A percentile compares a stretch with the other conserved stretches of the same genome.
Evolutionary conservation across 371 early-diverging fungal species (phyloP).

Genomic region (Syncephalastrum monosporum): DNA sequence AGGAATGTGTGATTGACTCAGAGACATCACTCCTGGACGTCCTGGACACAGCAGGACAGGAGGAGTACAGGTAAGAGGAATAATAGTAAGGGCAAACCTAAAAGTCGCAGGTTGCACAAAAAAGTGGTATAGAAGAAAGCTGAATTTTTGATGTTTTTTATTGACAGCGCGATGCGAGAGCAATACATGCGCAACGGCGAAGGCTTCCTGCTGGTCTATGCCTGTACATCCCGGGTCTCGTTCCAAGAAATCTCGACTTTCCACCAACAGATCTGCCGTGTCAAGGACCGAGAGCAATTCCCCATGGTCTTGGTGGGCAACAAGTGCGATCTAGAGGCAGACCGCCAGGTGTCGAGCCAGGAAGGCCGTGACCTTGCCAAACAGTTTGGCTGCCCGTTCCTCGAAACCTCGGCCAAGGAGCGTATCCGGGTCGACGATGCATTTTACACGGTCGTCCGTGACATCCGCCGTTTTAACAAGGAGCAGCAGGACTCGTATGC

Average conservation of each 20-base stretch:
- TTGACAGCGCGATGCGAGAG: slow-evolving; percentile 68
- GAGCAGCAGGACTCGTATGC: slow-evolving; percentile 29
- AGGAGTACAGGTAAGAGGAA: slow-evolving; percentile 73
- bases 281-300: slow-evolving; percentile 80
- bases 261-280: slow-evolving; percentile 75
- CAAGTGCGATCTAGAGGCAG: slow-evolving; percentile 88
- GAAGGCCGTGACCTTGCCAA: slow-evolving; percentile 86
- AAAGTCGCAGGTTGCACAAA: slow-evolving; percentile 6
- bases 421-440: slow-evolving; percentile 91
- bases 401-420: slow-evolving; percentile 90
- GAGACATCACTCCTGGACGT: slow-evolving; percentile 86
- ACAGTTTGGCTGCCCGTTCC: slow-evolving; percentile 72
- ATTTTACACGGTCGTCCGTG: slow-evolving; percentile 84
- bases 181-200: slow-evolving; percentile 79
- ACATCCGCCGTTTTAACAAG: slow-evolving; percentile 77
- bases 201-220: slow-evolving; percentile 48
- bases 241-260: slow-evolving; percentile 82
- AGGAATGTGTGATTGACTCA: slow-evolving; percentile 83
- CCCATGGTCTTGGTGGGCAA: slow-evolving; percentile 93
- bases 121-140: neutral
- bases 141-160: neutral
- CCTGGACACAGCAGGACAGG: slow-evolving; percentile 93
- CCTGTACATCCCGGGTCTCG: slow-evolving; percentile 72
- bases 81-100: neutral
- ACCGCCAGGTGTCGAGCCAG: slow-evolving; percentile 76